Evolutionary conservation across 1,139 yeast genomes (phyloP), one percentile per base, ranked within the genome.

Genomic region (Yamadazyma jaroonii): DNA sequence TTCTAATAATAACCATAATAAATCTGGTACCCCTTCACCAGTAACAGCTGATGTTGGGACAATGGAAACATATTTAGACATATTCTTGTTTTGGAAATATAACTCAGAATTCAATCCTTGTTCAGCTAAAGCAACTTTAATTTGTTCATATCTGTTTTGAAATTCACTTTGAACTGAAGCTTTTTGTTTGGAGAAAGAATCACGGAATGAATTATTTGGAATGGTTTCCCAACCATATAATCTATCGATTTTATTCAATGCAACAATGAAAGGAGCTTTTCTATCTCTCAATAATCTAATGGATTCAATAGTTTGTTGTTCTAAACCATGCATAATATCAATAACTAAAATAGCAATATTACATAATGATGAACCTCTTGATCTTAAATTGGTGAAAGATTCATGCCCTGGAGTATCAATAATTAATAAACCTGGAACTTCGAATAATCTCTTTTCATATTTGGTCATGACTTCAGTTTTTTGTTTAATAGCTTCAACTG

Each of bases 351-450:
- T 90, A 56, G 99, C 99, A 69, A 92, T 92, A 73, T 92, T 94
- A 88, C 99, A 92, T 55, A 92, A 75, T 7, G 97, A 90, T 20
- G 98, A 90, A 76, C 99, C 99, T 76, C 99, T 89, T 35, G 96
- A 81, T 77, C 99, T 87, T 64, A 92, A 78, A 64, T 94, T 94
- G 35, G 96, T 81, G 77, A 92, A 94, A 47, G 97, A 90, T 76
- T 92, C 99, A 88, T 92, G 99, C 64, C 99, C 99, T 52, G 98
- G 98, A 1, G 99, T 92, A 72, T 92, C 99, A 55, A 92, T 92
- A 50, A 92, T 83, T 62, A 92, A 77, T 57, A 92, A 73, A 67
- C 99, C 99, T 42, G 99, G 99, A 43, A 92, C 97, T 50, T 92
- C 96, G 61, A 84, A 90, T 13, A 84, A 73, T 59, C 82, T 83